Percentiles rank a stretch among this genome's conserved stretches.
phyloP scores from a whole-genome alignment of 1,284 basidiomycete species.

The Trichosporon asahii region DNA sequence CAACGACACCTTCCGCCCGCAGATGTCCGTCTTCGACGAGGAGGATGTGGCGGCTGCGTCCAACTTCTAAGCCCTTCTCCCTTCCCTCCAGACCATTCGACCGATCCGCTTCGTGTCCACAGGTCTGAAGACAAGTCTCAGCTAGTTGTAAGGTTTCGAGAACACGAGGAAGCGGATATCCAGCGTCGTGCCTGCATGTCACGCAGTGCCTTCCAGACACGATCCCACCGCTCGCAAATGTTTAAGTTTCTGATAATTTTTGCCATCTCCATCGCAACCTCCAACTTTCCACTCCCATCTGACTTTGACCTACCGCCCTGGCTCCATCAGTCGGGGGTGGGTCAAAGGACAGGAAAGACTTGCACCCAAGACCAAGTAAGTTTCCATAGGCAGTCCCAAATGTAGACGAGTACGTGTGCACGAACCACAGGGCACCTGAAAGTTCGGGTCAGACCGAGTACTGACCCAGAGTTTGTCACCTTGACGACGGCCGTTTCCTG shows the following conservation, averaged over 20 bases:
- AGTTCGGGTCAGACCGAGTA: background rate
- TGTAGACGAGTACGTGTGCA: background rate
- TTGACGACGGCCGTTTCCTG: background rate
- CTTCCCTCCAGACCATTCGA: too few species aligned
- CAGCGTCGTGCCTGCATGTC: background rate
- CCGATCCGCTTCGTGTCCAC: too few species aligned
- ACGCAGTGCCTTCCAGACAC: background rate
- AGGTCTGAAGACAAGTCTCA: too few species aligned
- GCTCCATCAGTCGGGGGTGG: too few species aligned
- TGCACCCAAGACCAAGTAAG: background rate
- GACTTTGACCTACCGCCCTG: too few species aligned
- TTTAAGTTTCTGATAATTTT: background rate
- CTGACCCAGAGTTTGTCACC: background rate
- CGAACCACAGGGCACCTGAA: background rate
- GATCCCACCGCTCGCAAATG: background rate
- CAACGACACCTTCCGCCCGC: background rate
- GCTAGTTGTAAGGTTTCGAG: background rate
- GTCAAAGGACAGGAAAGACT: too few species aligned
- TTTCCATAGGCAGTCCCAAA: background rate
- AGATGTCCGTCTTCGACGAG: slow-evolving; percentile 8
- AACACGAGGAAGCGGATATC: background rate
- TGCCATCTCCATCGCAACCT: background rate
- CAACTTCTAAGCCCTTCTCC: background rate
- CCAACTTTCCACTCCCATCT: background rate
- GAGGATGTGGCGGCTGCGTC: background rate